These are phyloP conservation scores for Escallonia rubra DNA, from an alignment of 129 eudicot genomes.

Conservation along the genomic window DNA sequence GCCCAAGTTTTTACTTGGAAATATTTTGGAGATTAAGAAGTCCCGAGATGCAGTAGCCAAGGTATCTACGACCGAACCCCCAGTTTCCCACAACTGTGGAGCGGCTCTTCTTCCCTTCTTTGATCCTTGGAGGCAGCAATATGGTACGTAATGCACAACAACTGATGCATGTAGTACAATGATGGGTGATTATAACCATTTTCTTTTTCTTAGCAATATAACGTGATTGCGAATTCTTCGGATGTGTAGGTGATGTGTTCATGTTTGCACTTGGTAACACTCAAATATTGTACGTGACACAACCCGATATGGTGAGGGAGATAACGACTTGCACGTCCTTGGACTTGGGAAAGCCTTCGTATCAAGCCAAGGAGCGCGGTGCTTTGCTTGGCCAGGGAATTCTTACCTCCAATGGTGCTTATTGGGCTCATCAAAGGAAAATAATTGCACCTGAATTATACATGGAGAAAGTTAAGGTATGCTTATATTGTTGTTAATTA, in stretches of 20 bases:
- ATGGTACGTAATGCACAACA: conserved; percentile 10
- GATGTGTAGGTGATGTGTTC: conserved; percentile 19
- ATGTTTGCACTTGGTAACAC: conserved; percentile 34
- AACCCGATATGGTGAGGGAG: conserved; percentile 34
- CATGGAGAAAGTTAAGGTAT: conserved; percentile 49
- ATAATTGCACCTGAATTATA: conserved; percentile 39
- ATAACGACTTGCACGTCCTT: conserved; percentile 38
- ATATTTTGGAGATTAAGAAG: conserved; percentile 27
- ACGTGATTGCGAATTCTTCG: not conserved
- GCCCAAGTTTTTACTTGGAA: conserved; percentile 23
- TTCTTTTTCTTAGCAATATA: not conserved
- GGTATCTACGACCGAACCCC: conserved; percentile 2
- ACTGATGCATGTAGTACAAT: too few relatives aligned
- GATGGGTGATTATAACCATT: too few relatives aligned
- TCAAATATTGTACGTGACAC: conserved; percentile 27
- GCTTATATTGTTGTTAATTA: too few relatives aligned
- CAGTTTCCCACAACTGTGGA: conserved; percentile 22
- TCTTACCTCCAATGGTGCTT: conserved; percentile 31
- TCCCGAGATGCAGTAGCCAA: conserved; percentile 8
- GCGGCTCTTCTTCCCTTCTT: conserved; percentile 25
- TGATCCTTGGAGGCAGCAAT: conserved; percentile 26
- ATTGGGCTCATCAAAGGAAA: conserved; percentile 35
- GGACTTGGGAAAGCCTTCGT: conserved; percentile 38
- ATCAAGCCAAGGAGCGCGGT: conserved; percentile 35
- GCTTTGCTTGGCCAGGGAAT: conserved; percentile 37